Conservation (phyloP, 1,139 yeast species). For the Debaryomyces nepalensis region DNA sequence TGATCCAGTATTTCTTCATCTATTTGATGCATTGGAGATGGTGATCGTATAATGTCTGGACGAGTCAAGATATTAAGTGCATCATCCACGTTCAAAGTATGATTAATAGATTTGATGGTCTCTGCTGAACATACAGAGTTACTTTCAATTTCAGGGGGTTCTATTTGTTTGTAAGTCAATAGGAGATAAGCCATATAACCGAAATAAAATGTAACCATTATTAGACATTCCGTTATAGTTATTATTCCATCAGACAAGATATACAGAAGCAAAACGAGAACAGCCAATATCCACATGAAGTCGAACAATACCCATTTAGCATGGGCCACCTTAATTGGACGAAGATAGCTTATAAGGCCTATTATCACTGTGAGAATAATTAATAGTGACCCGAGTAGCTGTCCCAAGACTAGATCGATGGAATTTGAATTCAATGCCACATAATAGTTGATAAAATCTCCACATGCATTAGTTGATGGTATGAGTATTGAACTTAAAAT, state of each 20-base stretch:
- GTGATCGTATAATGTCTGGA: constrained; percentile 4
- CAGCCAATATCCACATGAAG: constrained; percentile 37
- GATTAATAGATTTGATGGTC: constrained; percentile 17
- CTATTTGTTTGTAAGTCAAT: constrained; percentile 24
- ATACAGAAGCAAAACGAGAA: constrained; percentile 43
- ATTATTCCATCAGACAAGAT: constrained; percentile 57
- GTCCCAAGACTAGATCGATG: constrained; percentile 45
- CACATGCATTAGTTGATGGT: constrained; percentile 46
- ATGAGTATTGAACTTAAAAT: constrained; percentile 41
- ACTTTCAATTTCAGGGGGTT: constrained; percentile 19
- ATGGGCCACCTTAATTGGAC: constrained; percentile 29
- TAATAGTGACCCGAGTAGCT: constrained; percentile 43
- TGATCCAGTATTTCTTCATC: constrained; percentile 2
- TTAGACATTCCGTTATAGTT: constrained; percentile 48
- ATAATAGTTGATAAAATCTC: constrained; percentile 45
- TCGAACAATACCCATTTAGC: constrained; percentile 33
- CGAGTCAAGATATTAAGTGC: constrained; percentile 29
- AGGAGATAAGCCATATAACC: constrained; percentile 40
- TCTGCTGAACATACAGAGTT: constrained; percentile 12
- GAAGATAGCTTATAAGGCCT: constrained; percentile 37
- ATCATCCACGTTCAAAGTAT: constrained; percentile 32
- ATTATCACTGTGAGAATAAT: constrained; percentile 43
- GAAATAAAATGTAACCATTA: constrained; percentile 46
- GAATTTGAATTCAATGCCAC: constrained; percentile 37
- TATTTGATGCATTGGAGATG: constrained; percentile 4